Conservation (phyloP, 2,329 filamentous ascomycete species). For the Thyridium curvatum region DNA sequence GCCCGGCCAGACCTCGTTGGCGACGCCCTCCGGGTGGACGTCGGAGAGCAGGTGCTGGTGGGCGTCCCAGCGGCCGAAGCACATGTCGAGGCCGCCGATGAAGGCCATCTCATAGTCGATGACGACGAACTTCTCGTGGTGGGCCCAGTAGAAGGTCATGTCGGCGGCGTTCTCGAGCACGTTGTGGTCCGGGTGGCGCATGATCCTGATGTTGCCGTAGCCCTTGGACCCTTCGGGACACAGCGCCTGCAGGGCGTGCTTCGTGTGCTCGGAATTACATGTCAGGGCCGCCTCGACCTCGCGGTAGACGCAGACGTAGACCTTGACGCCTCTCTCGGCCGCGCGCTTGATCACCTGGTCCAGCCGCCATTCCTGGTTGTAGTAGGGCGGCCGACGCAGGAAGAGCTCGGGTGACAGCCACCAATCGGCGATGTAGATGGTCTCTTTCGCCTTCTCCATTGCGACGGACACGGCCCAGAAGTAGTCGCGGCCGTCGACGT, state of each 20-base stretch:
- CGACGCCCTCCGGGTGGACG: constrained; percentile 76
- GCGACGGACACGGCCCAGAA: constrained; percentile 90
- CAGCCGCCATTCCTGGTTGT: constrained; percentile 78
- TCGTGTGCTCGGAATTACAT: constrained; percentile 90
- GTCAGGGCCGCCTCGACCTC: constrained; percentile 77
- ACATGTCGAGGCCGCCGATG: constrained; percentile 89
- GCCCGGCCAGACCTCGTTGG: constrained; percentile 83
- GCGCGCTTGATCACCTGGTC: constrained; percentile 83
- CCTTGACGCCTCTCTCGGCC: constrained; percentile 89
- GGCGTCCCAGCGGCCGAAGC: constrained; percentile 91
- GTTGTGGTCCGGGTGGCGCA: constrained; percentile 94
- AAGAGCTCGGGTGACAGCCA: constrained; percentile 87
- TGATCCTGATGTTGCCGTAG: constrained; percentile 79
- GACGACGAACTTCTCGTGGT: constrained; percentile 96
- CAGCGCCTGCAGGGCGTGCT: constrained; percentile 71
- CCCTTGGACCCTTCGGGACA: constrained; percentile 79
- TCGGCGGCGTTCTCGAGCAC: constrained; percentile 88
- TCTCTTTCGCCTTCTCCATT: constrained; percentile 83
- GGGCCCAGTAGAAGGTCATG: constrained; percentile 97
- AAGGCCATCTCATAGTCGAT: constrained; percentile 89
- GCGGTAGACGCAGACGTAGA: constrained; percentile 87
- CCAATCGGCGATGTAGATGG: constrained; percentile 96
- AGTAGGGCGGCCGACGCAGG: constrained; percentile 74
- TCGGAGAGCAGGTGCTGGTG: constrained; percentile 82
- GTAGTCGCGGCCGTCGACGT: constrained; percentile 92